These are phyloP conservation scores for Trichoderma atrobrunneum DNA, from an alignment of 2,329 filamentous ascomycete genomes.

Conservation along the genomic window DNA sequence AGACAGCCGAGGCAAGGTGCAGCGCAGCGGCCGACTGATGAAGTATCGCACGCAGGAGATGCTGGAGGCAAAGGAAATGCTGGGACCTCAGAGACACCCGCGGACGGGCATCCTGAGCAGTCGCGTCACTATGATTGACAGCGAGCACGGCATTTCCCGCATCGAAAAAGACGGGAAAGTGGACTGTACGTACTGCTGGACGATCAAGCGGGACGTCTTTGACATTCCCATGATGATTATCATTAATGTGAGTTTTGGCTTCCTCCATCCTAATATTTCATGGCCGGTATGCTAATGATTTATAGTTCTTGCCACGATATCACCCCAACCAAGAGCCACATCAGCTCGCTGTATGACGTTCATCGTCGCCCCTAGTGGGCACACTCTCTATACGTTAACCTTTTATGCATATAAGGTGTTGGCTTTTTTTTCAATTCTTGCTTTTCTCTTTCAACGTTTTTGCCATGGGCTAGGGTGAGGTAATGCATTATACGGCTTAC, in stretches of 20 bases:
- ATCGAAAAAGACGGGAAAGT: conserved; percentile 87
- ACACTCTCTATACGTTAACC: conserved; percentile 13
- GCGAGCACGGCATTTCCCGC: conserved; percentile 75
- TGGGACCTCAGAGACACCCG: conserved; percentile 44
- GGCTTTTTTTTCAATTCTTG: conserved; percentile 16
- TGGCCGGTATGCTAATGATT: conserved; percentile 25
- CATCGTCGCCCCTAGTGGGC: neutral
- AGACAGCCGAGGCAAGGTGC: conserved; percentile 81
- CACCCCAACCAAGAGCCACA: conserved; percentile 55
- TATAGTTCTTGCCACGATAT: conserved; percentile 58
- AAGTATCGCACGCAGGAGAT: conserved; percentile 80
- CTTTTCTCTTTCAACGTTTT: neutral
- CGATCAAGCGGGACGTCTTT: conserved; percentile 93
- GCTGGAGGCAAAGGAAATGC: conserved; percentile 40
- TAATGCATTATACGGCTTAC: neutral
- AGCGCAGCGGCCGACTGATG: conserved; percentile 78
- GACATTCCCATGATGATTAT: conserved; percentile 98
- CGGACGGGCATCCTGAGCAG: conserved; percentile 52
- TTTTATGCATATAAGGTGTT: conserved; percentile 17
- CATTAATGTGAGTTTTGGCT: conserved; percentile 75
- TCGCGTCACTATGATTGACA: conserved; percentile 61
- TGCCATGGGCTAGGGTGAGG: neutral
- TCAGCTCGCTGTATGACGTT: conserved; percentile 51
- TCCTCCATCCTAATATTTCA: neutral
- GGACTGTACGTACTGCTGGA: conserved; percentile 95